Conservation (phyloP, 164 flowering plant species). For the Aristolochia contorta region DNA sequence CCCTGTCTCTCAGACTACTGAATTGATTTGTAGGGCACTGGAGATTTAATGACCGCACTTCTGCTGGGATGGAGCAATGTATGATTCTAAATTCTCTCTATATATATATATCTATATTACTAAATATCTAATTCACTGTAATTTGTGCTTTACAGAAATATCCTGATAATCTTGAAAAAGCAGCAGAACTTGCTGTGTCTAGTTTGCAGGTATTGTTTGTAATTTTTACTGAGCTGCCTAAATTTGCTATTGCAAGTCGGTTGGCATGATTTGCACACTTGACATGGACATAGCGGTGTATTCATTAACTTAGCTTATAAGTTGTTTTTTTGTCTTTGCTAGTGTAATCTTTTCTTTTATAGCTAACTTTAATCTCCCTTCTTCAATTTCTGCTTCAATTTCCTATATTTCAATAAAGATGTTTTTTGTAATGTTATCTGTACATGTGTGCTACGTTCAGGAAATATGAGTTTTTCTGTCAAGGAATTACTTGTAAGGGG, state of each 20-base stretch:
- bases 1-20: not conserved
- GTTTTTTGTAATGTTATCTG: too few relatives aligned
- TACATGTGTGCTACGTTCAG: too few relatives aligned
- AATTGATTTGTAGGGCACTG: constrained; percentile 73
- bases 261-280: too few relatives aligned
- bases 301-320: too few relatives aligned
- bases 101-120: too few relatives aligned
- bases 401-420: not conserved
- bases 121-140: not conserved
- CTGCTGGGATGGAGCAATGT: constrained; percentile 99
- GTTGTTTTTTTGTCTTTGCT: too few relatives aligned
- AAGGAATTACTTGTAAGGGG: too few relatives aligned
- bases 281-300: too few relatives aligned
- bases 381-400: not conserved
- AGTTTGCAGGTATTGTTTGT: constrained; percentile 73
- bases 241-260: not conserved
- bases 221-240: not conserved
- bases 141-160: constrained; percentile 49
- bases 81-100: constrained; percentile 14
- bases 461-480: too few relatives aligned
- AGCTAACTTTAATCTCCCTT: too few relatives aligned
- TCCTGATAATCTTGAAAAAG: constrained; percentile 73
- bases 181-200: constrained; percentile 96
- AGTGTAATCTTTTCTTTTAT: too few relatives aligned
- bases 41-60: constrained; percentile 95